phyloP scores from a whole-genome alignment of 768 basidiomycete species.

The Termitomyces sp. region DNA sequence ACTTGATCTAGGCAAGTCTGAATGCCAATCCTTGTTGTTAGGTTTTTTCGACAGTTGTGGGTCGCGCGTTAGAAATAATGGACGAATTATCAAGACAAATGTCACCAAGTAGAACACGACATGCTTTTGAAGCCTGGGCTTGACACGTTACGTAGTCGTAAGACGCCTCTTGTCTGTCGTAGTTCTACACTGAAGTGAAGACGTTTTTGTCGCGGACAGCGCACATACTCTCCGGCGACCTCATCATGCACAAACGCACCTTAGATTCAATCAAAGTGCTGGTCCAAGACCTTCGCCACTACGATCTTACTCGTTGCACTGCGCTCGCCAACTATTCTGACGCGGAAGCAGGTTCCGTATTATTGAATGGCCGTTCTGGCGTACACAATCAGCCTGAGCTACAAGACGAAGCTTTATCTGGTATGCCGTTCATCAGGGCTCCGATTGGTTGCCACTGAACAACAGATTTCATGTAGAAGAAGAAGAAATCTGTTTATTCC shows the following conservation, averaged over 20 bases:
- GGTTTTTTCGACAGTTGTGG: slow-evolving; percentile 39
- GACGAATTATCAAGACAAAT: slow-evolving; percentile 64
- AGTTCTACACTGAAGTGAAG: neutral
- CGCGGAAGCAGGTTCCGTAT: neutral
- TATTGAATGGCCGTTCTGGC: neutral
- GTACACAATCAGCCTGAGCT: slow-evolving; percentile 34
- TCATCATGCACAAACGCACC: slow-evolving; percentile 66
- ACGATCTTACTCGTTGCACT: slow-evolving; percentile 55
- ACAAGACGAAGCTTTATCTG: slow-evolving; percentile 60
- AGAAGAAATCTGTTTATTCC: no score
- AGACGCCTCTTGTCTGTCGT: neutral
- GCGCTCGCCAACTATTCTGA: slow-evolving; percentile 36
- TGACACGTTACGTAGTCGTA: slow-evolving; percentile 51
- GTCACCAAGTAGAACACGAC: slow-evolving; percentile 50
- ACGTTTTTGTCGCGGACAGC: slow-evolving; percentile 29
- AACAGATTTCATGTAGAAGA: no score
- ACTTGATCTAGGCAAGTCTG: slow-evolving; percentile 33
- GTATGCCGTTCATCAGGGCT: slow-evolving; percentile 26
- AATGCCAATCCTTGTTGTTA: neutral
- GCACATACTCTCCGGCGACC: slow-evolving; percentile 68
- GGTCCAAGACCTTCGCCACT: slow-evolving; percentile 55
- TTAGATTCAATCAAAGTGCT: slow-evolving; percentile 64
- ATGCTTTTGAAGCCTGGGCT: slow-evolving; percentile 55
- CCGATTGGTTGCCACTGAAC: neutral
- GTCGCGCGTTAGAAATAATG: slow-evolving; percentile 56